These are phyloP conservation scores for Macrophomina pseudophaseolina DNA, from an alignment of 2,329 filamentous ascomycete genomes.

Conservation along the genomic window DNA sequence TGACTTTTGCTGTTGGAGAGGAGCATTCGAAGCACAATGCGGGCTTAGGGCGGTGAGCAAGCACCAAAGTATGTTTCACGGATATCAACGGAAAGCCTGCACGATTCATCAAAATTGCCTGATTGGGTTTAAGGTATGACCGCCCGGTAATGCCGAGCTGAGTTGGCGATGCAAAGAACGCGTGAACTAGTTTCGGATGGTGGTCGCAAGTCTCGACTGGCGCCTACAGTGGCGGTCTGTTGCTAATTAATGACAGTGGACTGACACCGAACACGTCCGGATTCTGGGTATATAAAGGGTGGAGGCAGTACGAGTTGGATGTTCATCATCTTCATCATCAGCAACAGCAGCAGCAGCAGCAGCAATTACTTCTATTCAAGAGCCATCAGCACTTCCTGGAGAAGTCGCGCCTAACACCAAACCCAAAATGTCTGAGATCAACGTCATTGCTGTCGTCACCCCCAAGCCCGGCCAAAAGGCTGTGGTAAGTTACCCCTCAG, in stretches of 20 bases:
- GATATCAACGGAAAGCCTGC: background rate
- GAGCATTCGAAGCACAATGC: background rate
- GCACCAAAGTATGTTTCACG: background rate
- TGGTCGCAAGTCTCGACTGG: background rate
- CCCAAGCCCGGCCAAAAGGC: background rate
- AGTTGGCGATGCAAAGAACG: background rate
- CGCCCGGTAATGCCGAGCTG: background rate
- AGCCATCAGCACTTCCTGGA: background rate
- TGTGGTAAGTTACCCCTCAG: background rate
- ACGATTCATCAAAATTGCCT: background rate
- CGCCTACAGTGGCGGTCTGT: background rate
- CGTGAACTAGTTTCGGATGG: background rate
- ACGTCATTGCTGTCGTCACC: conserved; percentile 2
- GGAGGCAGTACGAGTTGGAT: background rate
- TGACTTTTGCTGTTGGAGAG: too few relatives aligned
- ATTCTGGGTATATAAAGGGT: background rate
- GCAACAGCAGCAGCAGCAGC: background rate
- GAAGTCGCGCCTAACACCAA: background rate
- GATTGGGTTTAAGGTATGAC: background rate
- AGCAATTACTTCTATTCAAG: background rate
- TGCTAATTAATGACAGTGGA: background rate
- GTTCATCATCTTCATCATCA: background rate
- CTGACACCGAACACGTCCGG: background rate
- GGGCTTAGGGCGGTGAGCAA: background rate
- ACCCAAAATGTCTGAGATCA: conserved; percentile 1